Conservation (phyloP, 768 basidiomycete genomes). For the Auricularia auricula-judae region DNA sequence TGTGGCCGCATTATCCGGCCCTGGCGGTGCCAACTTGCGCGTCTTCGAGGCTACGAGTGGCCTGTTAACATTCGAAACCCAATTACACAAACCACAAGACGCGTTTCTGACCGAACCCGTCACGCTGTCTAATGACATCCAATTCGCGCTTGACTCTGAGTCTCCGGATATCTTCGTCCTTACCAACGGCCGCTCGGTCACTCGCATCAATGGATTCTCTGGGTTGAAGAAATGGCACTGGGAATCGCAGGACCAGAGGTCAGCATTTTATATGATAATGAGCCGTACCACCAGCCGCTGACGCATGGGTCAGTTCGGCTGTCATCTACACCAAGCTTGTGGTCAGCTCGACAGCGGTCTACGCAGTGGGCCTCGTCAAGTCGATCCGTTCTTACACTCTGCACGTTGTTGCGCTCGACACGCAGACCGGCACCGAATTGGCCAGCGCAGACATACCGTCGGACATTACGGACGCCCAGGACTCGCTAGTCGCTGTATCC, state of each 20-base stretch:
- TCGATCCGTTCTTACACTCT: slow-evolving; percentile 48
- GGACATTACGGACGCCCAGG: slow-evolving; percentile 23
- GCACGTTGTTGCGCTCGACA: slow-evolving; percentile 50
- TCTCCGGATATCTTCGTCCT: slow-evolving; percentile 34
- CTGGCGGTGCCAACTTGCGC: slow-evolving; percentile 57
- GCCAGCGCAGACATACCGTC: slow-evolving; percentile 44
- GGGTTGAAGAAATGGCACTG: slow-evolving; percentile 62
- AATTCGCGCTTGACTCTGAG: slow-evolving; percentile 26
- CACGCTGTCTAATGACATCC: slow-evolving; percentile 44
- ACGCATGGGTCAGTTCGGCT: slow-evolving; percentile 35
- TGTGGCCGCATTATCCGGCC: slow-evolving; percentile 65
- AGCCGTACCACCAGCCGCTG: too few relatives aligned
- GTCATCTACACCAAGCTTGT: slow-evolving; percentile 55
- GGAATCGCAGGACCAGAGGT: slow-evolving; percentile 61
- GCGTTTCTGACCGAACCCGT: slow-evolving; percentile 41
- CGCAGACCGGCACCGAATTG: slow-evolving; percentile 41
- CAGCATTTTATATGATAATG: slow-evolving; percentile 14
- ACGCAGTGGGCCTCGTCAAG: slow-evolving; percentile 41
- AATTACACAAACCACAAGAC: slow-evolving; percentile 36
- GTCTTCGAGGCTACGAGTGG: slow-evolving; percentile 57
- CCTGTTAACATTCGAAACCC: slow-evolving; percentile 51
- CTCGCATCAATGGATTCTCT: slow-evolving; percentile 33
- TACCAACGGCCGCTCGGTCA: slow-evolving; percentile 51
- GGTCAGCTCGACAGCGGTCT: slow-evolving; percentile 42
- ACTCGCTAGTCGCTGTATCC: slow-evolving; percentile 27